Evolutionary conservation across 1,284 basidiomycete genomes (phyloP), one percentile per base, ranked within the genome.

Genomic region (Heterobasidion parviporum): DNA sequence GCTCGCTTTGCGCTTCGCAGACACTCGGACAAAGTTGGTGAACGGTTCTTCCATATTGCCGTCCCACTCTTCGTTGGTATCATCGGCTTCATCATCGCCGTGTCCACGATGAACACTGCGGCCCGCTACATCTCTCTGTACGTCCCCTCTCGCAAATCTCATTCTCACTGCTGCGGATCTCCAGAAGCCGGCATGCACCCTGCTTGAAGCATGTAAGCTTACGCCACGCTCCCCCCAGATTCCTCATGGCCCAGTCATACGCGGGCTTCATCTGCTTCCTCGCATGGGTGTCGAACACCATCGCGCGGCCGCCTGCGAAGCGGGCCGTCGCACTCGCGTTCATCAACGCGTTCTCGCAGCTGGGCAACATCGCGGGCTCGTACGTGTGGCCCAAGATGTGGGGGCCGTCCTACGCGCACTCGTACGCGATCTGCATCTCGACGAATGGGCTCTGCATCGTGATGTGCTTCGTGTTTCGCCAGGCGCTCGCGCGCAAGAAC

Each of bases 311-410:
- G 43, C 78, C 87, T 6, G 79, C 81, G 14, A 91, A 89, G 70
- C 82, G 87, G 34, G 87, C 87, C n/a, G 85, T 89, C 16, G 84
- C 83, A 5, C 73, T 92, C 51, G 89, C 87, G 0, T 71, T 87
- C 56, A 82, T 88, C 59, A 90, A 91, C 65, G 78, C 83, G 32
- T 80, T 87, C 63, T 82, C 82, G n/a, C 81, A 86, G 61, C 71
- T 87, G 2, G 88, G 89, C 1, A 91, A 92, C 66, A 75, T 91
- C 47, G 70, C 79, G 52, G 88, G 89, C 62, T 87, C 89, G 76
- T 92, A 76, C 56, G 65, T 74, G 15, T 77, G 74, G 74, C 73
- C 71, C 12, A 69, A 60, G 53, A 58, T 36, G 12, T 77, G 74
- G 73, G 75, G 74, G 15, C 71, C 68, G 12, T 67, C 69, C 5